These are phyloP conservation scores for Serendipita sp. DNA, from an alignment of 768 basidiomycete species.

Conservation along the genomic window DNA sequence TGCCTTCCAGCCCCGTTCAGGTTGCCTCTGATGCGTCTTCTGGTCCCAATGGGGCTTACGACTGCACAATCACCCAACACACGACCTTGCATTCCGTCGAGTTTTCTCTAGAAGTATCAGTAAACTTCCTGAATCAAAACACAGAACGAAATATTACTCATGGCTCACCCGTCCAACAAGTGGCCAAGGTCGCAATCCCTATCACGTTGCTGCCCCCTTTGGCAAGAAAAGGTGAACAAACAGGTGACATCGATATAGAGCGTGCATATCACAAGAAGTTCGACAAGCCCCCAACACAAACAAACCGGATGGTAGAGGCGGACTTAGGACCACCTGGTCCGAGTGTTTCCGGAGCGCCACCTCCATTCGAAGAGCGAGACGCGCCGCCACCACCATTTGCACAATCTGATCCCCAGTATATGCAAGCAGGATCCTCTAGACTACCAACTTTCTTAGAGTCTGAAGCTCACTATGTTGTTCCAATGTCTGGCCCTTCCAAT, in stretches of 20 bases:
- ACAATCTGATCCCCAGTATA: background rate
- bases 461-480: conserved; percentile 60
- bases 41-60: conserved; percentile 22
- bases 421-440: conserved; percentile 21
- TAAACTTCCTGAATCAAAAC: conserved; percentile 55
- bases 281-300: conserved; percentile 59
- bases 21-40: conserved; percentile 34
- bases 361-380: conserved; percentile 74
- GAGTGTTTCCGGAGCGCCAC: conserved; percentile 54
- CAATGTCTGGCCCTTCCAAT: conserved; percentile 21
- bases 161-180: conserved; percentile 9
- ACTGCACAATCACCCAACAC: conserved; percentile 53
- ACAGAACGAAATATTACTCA: conserved; percentile 34
- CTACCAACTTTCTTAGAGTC: conserved; percentile 69
- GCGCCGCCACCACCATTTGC: conserved; percentile 50
- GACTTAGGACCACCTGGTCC: conserved; percentile 56
- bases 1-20: conserved; percentile 22
- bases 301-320: conserved; percentile 49
- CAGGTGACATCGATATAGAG: conserved; percentile 42
- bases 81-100: conserved; percentile 72
- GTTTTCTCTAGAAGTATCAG: conserved; percentile 56
- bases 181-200: conserved; percentile 50
- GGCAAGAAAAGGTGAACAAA: conserved; percentile 56
- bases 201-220: conserved; percentile 55
- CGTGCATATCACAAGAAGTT: conserved; percentile 78